These are phyloP conservation scores for Monosporozyma aerobia DNA, from an alignment of 805 yeast species.

Conservation along the genomic window DNA sequence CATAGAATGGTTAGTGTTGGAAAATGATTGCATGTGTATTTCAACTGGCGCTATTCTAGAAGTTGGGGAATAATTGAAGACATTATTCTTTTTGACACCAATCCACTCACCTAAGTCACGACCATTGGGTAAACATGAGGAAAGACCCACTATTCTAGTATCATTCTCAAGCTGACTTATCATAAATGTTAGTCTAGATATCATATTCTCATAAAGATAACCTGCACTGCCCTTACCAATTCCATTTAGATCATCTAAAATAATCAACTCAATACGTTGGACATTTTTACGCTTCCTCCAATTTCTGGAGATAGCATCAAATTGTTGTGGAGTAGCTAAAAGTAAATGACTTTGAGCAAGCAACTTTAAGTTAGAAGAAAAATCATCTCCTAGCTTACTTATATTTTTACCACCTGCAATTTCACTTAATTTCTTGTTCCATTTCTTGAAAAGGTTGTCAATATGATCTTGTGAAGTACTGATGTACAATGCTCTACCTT, in stretches of 20 bases:
- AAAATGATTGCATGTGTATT: slow-evolving; percentile 45
- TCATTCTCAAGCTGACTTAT: slow-evolving; percentile 51
- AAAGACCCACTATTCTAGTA: slow-evolving; percentile 58
- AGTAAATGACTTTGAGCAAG: slow-evolving; percentile 57
- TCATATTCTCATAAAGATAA: slow-evolving; percentile 53
- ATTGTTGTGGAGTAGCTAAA: slow-evolving; percentile 71
- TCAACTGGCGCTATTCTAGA: slow-evolving; percentile 49
- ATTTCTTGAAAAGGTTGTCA: slow-evolving; percentile 37
- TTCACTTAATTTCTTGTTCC: slow-evolving; percentile 43
- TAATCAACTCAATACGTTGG: slow-evolving; percentile 55
- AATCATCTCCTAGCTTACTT: slow-evolving; percentile 44
- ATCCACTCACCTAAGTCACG: slow-evolving; percentile 82
- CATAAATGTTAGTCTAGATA: slow-evolving; percentile 67
- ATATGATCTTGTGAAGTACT: slow-evolving; percentile 51
- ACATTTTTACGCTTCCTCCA: slow-evolving; percentile 76
- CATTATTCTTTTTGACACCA: slow-evolving; percentile 51
- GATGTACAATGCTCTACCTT: slow-evolving; percentile 67
- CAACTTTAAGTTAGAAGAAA: slow-evolving; percentile 43
- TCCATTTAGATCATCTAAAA: slow-evolving; percentile 66
- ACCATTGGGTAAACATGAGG: slow-evolving; percentile 63
- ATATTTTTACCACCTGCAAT: slow-evolving; percentile 53
- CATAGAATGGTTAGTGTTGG: slow-evolving; percentile 30
- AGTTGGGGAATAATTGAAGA: slow-evolving; percentile 62
- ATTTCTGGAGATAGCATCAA: slow-evolving; percentile 61
- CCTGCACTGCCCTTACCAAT: slow-evolving; percentile 54